phyloP scores from a whole-genome alignment of 345 rosid genomes.

The Adansonia digitata region DNA sequence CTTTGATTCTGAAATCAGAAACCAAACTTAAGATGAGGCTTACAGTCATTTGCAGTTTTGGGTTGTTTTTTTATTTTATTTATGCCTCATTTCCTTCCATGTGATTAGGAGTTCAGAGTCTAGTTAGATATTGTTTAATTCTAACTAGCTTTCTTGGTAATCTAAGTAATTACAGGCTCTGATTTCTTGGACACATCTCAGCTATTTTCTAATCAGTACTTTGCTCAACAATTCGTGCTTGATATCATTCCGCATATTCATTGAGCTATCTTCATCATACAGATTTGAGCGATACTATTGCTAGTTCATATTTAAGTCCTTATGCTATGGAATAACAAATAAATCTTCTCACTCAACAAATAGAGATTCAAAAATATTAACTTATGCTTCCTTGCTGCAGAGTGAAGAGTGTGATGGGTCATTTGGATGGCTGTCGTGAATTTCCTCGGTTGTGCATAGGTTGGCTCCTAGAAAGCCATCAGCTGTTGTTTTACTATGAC shows the following conservation, averaged over 20 bases:
- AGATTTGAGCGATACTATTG: neutral
- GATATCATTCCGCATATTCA: neutral
- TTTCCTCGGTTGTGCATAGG: slow-evolving; percentile 86
- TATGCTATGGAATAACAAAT: neutral
- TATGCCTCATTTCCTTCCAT: neutral
- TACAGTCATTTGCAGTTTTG: neutral
- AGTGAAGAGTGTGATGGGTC: slow-evolving; percentile 67
- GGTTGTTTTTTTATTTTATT: neutral
- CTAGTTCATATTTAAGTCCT: neutral
- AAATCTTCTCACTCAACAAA: neutral
- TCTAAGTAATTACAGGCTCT: neutral
- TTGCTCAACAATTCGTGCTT: neutral
- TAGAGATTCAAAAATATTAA: neutral
- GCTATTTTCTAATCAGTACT: neutral
- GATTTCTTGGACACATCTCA: neutral
- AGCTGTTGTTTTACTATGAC: neutral
- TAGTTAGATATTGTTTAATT: neutral
- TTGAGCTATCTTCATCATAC: neutral
- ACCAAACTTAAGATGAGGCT: neutral
- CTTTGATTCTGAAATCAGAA: neutral
- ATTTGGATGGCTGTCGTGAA: slow-evolving; percentile 62
- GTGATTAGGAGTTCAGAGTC: neutral
- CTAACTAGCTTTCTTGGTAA: neutral
- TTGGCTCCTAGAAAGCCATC: slow-evolving; percentile 9
- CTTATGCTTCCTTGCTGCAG: slow-evolving; percentile 35